Evolutionary conservation across 306 rosid species (phyloP).

Genomic region (Inga oerstediana): DNA sequence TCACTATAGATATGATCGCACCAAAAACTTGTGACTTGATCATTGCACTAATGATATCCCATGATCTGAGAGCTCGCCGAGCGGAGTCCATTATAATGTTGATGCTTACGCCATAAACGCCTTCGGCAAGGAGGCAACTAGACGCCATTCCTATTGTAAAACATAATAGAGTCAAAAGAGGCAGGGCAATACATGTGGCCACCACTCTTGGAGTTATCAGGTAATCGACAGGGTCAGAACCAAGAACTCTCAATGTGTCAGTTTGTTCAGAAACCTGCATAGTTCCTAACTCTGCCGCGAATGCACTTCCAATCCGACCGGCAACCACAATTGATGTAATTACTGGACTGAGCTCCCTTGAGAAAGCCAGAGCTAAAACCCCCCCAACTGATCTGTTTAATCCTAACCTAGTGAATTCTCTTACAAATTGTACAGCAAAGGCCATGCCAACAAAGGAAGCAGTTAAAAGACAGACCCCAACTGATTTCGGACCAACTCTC

Average conservation of each 20-base stretch:
- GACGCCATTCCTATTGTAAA: constrained; percentile 91
- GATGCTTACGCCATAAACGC: constrained; percentile 84
- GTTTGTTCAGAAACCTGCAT: constrained; percentile 99
- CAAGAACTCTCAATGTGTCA: constrained; percentile 88
- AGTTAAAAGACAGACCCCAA: constrained; percentile 93
- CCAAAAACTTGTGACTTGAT: constrained; percentile 94
- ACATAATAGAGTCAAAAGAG: constrained; percentile 83
- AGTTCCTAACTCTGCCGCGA: constrained; percentile 96
- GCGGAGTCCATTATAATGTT: constrained; percentile 95
- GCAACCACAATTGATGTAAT: constrained; percentile 91
- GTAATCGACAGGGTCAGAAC: constrained; percentile 88
- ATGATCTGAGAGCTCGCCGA: constrained; percentile 69
- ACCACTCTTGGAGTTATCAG: constrained; percentile 94
- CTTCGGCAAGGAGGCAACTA: constrained; percentile 83
- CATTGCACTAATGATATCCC: constrained; percentile 95
- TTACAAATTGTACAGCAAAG: constrained; percentile 87
- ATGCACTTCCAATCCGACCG: constrained; percentile 95
- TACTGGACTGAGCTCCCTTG: constrained; percentile 97
- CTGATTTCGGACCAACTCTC: constrained; percentile 92
- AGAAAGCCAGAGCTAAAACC: constrained; percentile 91
- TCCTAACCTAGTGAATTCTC: constrained; percentile 92
- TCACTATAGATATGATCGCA: constrained; percentile 83
- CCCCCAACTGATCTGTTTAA: constrained; percentile 94
- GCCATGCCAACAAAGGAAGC: constrained; percentile 99
- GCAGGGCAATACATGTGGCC: constrained; percentile 78